Percentiles rank a stretch among this genome's conserved stretches.
Evolutionary conservation across 1,284 basidiomycete genomes (phyloP).

Genomic region (Ganoderma sp.): DNA sequence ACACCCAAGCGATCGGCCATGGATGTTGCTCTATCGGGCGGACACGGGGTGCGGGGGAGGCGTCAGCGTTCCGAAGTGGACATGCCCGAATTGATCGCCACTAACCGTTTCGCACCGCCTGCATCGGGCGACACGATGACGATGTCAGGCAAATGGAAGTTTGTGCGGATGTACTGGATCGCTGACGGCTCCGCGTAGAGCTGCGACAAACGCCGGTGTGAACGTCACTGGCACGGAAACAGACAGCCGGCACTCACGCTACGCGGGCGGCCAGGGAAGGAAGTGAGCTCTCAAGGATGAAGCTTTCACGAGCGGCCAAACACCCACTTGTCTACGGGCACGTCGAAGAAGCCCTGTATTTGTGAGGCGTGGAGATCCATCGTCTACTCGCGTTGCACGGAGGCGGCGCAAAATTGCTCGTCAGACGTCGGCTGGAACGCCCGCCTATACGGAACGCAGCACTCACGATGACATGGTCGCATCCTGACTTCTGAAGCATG

Average conservation of each 20-base stretch:
- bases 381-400: conserved; percentile 60
- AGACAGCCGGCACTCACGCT: conserved; percentile 54
- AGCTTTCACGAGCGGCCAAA: conserved; percentile 27
- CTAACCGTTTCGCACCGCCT: conserved; percentile 95
- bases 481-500: conserved; percentile 97
- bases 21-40: conserved; percentile 81
- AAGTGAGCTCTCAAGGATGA: conserved; percentile 30
- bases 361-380: conserved; percentile 99
- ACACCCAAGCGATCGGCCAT: conserved; percentile 97
- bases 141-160: conserved; percentile 87
- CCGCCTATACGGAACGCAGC: background rate
- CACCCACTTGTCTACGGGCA: conserved; percentile 99
- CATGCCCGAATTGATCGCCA: conserved; percentile 17
- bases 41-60: conserved; percentile 1
- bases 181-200: conserved; percentile 98
- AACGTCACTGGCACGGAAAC: conserved; percentile 34
- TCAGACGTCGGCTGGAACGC: conserved; percentile 8
- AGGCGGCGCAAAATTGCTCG: conserved; percentile 3
- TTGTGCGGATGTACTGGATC: conserved; percentile 92
- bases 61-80: conserved; percentile 2
- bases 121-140: conserved; percentile 99
- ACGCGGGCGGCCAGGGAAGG: conserved; percentile 31
- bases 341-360: conserved; percentile 99
- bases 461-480: conserved; percentile 98
- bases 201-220: conserved; percentile 49